These are phyloP conservation scores for Angomonas ambiguus DNA, from an alignment of 208 protist genomes.

Conservation along the genomic window DNA sequence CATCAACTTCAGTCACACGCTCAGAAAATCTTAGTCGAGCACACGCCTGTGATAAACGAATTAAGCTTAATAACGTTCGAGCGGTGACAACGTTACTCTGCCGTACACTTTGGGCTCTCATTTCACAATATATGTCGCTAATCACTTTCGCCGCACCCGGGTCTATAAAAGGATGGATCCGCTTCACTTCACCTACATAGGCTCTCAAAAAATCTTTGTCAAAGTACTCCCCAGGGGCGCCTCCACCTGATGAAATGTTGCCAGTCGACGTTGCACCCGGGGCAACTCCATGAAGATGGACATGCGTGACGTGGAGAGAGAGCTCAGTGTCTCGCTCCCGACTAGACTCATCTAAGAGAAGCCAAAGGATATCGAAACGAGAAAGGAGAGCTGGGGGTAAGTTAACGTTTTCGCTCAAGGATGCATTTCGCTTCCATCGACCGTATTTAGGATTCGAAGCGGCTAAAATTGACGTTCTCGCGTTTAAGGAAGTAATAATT, in stretches of 20 bases:
- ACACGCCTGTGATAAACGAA: constrained; percentile 93
- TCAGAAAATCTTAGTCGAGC: constrained; percentile 86
- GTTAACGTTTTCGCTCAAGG: constrained; percentile 97
- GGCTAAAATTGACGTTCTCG: constrained; percentile 97
- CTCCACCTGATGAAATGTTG: not conserved
- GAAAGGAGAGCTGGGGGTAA: constrained; percentile 97
- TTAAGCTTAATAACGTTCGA: constrained; percentile 86
- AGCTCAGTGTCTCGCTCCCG: constrained; percentile 90
- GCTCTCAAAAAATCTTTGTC: constrained; percentile 76
- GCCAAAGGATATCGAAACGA: constrained; percentile 96
- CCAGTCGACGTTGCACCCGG: constrained; percentile 44
- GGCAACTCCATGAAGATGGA: constrained; percentile 78
- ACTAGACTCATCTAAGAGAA: constrained; percentile 86
- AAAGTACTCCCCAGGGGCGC: constrained; percentile 66
- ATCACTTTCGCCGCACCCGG: constrained; percentile 64
- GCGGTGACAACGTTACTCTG: constrained; percentile 83
- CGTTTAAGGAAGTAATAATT: constrained; percentile 99
- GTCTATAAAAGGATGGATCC: constrained; percentile 79
- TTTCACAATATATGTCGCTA: constrained; percentile 88
- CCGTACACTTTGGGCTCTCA: constrained; percentile 74
- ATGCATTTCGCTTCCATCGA: constrained; percentile 91
- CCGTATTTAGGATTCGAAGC: constrained; percentile 98
- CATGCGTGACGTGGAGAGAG: constrained; percentile 92
- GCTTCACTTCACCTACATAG: constrained; percentile 81
- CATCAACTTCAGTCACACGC: constrained; percentile 79